These are phyloP conservation scores for Phanerodontia chrysosporium DNA, from an alignment of 768 basidiomycete species.

Conservation along the genomic window DNA sequence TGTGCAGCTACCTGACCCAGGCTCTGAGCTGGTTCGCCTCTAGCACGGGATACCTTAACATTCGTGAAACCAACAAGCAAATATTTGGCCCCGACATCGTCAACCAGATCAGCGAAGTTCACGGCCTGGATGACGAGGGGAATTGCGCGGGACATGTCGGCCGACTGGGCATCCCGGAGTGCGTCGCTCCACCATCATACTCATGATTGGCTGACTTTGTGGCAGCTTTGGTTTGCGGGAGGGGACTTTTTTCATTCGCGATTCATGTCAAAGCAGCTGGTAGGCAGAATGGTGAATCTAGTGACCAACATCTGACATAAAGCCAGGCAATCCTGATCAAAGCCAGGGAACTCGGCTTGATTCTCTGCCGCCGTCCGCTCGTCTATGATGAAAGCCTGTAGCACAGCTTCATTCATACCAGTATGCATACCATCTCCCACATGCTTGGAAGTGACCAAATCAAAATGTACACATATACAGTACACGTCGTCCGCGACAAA, in stretches of 20 bases:
- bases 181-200: conserved; percentile 3
- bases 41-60: conserved; percentile 31
- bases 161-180: conserved; percentile 41
- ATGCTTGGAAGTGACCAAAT: too few relatives aligned
- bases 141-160: conserved; percentile 32
- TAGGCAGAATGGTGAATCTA: conserved; percentile 12
- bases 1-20: not conserved
- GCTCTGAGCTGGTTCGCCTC: not conserved
- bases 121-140: conserved; percentile 40
- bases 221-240: conserved; percentile 36
- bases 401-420: not conserved
- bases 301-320: not conserved
- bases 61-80: conserved; percentile 26
- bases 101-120: conserved; percentile 27
- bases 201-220: not conserved
- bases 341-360: conserved; percentile 10
- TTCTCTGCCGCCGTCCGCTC: too few relatives aligned
- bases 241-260: conserved; percentile 32
- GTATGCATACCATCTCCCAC: not conserved
- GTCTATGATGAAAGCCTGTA: not conserved
- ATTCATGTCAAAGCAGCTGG: conserved; percentile 35
- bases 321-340: conserved; percentile 10
- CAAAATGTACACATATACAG: too few relatives aligned
- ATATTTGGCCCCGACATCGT: conserved; percentile 35
- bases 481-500: too few relatives aligned